Conservation (phyloP, 1,284 basidiomycete species). For the Pseudozyma tsukubaensis region DNA sequence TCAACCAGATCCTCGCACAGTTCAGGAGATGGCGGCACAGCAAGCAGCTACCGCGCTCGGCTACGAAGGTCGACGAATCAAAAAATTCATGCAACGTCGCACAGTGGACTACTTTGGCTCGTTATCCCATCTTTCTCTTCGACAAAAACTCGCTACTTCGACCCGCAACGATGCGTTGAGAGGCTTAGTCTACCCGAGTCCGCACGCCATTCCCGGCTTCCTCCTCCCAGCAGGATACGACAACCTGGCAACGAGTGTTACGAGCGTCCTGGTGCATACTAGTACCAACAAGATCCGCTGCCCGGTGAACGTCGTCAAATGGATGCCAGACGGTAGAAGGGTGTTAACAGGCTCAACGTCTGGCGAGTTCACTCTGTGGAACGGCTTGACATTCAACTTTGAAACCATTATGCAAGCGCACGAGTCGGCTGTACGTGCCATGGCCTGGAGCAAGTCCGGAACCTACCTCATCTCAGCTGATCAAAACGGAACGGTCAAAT, state of each 20-base stretch:
- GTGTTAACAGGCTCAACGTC: constrained; percentile 93
- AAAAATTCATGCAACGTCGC: constrained; percentile 88
- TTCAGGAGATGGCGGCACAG: constrained; percentile 80
- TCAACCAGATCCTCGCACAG: constrained; percentile 78
- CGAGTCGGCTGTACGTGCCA: constrained; percentile 89
- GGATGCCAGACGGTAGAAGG: constrained; percentile 94
- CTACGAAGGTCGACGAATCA: constrained; percentile 78
- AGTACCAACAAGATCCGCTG: constrained; percentile 98
- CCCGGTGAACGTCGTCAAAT: constrained; percentile 93
- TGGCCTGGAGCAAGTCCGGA: constrained; percentile 90
- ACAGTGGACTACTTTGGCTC: constrained; percentile 94
- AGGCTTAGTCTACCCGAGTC: constrained; percentile 47
- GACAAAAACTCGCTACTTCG: constrained; percentile 11
- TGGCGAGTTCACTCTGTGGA: constrained; percentile 99
- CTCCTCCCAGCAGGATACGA: constrained; percentile 90
- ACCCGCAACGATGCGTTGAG: constrained; percentile 15
- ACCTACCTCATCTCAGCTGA: constrained; percentile 91
- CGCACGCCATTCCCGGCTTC: constrained; percentile 70
- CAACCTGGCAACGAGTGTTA: constrained; percentile 87
- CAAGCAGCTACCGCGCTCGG: constrained; percentile 66
- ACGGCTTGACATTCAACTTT: constrained; percentile 98
- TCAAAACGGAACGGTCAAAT: constrained; percentile 94
- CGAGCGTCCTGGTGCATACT: constrained; percentile 95
- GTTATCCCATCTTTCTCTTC: constrained; percentile 79
- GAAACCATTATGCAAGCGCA: constrained; percentile 98